Conservation (phyloP, 805 yeast genomes). For the Dipodascopsis uninucleata region DNA sequence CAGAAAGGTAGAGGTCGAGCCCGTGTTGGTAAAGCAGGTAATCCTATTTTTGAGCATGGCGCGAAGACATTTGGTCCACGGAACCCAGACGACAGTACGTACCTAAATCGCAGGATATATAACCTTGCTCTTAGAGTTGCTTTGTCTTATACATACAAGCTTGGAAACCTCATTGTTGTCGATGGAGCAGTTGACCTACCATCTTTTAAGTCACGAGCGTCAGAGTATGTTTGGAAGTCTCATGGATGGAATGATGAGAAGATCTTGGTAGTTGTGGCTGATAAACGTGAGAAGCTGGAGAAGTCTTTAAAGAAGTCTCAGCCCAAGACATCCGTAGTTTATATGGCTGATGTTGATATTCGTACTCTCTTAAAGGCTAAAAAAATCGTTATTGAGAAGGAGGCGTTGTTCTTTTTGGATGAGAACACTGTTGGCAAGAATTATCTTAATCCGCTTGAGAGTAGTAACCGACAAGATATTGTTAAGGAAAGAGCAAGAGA, state of each 20-base stretch:
- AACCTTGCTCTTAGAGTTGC: slow-evolving; percentile 76
- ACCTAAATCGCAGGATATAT: slow-evolving; percentile 69
- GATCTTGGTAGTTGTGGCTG: slow-evolving; percentile 12
- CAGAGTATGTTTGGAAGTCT: slow-evolving; percentile 5
- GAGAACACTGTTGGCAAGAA: slow-evolving; percentile 19
- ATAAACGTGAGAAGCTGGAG: slow-evolving; percentile 3
- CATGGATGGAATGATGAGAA: slow-evolving; percentile 9
- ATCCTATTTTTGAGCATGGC: slow-evolving; percentile 88
- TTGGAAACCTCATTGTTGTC: slow-evolving; percentile 66
- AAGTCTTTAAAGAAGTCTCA: slow-evolving; percentile 2
- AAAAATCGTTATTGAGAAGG: slow-evolving; percentile 24
- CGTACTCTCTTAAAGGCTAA: slow-evolving; percentile 21
- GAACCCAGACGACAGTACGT: slow-evolving; percentile 86
- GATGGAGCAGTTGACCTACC: slow-evolving; percentile 49
- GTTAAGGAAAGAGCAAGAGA: slow-evolving; percentile 1
- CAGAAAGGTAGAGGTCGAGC: slow-evolving; percentile 97
- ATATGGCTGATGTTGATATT: slow-evolving; percentile 20
- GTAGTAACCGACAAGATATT: slow-evolving; percentile 1
- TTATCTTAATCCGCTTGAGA: slow-evolving; percentile 9
- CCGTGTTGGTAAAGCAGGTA: slow-evolving; percentile 92
- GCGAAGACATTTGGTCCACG: slow-evolving; percentile 83
- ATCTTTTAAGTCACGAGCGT: slow-evolving; percentile 9
- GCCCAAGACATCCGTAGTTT: slow-evolving; percentile 7
- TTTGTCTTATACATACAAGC: slow-evolving; percentile 71
- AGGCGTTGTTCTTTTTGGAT: slow-evolving; percentile 17